phyloP scores from a whole-genome alignment of 2,329 filamentous ascomycete genomes.

The Furcasterigmium furcatum region DNA sequence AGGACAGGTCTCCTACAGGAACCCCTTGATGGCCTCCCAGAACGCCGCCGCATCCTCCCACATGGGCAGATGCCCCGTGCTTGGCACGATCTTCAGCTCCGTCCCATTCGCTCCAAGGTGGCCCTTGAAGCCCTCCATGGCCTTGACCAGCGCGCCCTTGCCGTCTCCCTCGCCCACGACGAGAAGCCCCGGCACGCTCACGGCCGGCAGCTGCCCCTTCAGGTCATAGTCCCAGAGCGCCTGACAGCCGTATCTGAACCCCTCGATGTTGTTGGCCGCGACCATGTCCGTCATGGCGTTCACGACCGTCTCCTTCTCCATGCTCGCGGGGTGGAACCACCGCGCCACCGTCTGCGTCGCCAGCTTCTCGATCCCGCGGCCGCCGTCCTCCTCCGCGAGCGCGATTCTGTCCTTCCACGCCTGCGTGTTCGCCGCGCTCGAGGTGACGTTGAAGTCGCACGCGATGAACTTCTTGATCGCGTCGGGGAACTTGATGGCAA shows the following conservation, averaged over 20 bases:
- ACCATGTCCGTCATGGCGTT: constrained; percentile 67
- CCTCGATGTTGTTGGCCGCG: constrained; percentile 62
- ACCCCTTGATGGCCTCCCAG: constrained; percentile 57
- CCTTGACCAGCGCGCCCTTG: constrained; percentile 66
- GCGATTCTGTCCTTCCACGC: constrained; percentile 77
- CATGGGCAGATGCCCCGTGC: constrained; percentile 82
- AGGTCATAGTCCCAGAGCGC: constrained; percentile 73
- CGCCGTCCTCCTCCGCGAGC: constrained; percentile 56
- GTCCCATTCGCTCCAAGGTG: constrained; percentile 51
- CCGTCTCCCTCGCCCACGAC: constrained; percentile 73
- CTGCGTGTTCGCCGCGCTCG: constrained; percentile 69
- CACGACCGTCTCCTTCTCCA: constrained; percentile 42
- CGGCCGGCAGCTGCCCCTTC: constrained; percentile 48
- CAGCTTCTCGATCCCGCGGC: constrained; percentile 59
- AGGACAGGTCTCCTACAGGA: too few relatives aligned
- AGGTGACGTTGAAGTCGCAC: constrained; percentile 75
- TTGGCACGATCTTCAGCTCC: constrained; percentile 62
- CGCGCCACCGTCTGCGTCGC: constrained; percentile 69
- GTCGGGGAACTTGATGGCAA: constrained; percentile 62
- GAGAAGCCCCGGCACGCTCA: constrained; percentile 60
- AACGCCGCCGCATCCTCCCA: constrained; percentile 70
- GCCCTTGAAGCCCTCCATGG: constrained; percentile 72
- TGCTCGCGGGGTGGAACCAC: constrained; percentile 68
- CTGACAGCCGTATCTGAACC: constrained; percentile 65
- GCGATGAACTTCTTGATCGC: constrained; percentile 61